These are phyloP conservation scores for Eucalyptus regnans DNA, from an alignment of 345 rosid species.

Conservation along the genomic window DNA sequence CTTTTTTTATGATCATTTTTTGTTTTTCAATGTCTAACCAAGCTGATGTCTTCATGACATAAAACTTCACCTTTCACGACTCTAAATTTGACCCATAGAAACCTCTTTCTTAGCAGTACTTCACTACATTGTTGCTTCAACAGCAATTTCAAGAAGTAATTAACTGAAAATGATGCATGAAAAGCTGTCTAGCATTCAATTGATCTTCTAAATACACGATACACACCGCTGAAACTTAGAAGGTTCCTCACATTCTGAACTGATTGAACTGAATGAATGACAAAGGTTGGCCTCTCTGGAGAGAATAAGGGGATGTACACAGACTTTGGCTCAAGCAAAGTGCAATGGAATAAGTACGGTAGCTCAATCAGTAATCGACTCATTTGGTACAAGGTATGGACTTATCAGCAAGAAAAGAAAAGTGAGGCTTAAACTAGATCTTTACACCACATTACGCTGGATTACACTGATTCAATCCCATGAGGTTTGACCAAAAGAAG, in stretches of 20 bases:
- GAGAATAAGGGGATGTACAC: slow-evolving; percentile 38
- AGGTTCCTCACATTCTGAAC: neutral
- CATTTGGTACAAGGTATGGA: slow-evolving; percentile 78
- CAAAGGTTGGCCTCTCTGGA: slow-evolving; percentile 63
- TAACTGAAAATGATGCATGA: neutral
- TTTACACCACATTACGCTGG: neutral
- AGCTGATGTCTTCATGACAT: neutral
- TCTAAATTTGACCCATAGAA: neutral
- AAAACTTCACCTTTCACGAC: neutral
- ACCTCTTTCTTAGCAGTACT: neutral
- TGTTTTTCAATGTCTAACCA: neutral
- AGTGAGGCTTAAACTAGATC: neutral
- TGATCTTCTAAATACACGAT: neutral
- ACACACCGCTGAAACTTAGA: neutral
- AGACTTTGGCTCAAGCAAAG: slow-evolving; percentile 18
- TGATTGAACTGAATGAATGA: neutral
- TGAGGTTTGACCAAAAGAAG: neutral
- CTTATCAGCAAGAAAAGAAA: neutral
- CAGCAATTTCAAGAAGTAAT: neutral
- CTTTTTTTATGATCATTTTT: neutral
- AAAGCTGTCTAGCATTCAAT: neutral
- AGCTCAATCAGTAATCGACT: slow-evolving; percentile 28
- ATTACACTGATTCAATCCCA: neutral
- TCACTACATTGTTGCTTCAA: neutral
- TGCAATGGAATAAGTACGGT: slow-evolving; percentile 35